A percentile compares a stretch with the other conserved stretches of the same genome.
phyloP scores from a whole-genome alignment of 1,139 yeast genomes.

The Blastobotrys arbuscula region DNA sequence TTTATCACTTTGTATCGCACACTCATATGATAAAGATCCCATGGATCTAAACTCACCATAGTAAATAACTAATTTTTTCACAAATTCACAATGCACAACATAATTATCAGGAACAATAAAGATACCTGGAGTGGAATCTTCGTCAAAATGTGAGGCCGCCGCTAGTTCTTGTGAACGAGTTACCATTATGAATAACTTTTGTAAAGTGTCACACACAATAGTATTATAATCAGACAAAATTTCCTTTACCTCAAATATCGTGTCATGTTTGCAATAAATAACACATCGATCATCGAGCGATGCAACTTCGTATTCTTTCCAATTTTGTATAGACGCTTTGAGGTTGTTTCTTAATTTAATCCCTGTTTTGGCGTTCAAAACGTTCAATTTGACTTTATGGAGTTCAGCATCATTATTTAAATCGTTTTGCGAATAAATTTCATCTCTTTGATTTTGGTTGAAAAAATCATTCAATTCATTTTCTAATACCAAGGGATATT shows the following conservation, averaged over 20 bases:
- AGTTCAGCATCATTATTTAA: neutral
- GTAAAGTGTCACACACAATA: neutral
- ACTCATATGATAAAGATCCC: neutral
- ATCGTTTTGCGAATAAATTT: neutral
- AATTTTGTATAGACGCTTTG: neutral
- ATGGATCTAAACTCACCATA: neutral
- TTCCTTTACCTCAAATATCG: neutral
- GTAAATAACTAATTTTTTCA: neutral
- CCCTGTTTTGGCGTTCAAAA: neutral
- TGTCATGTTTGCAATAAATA: neutral
- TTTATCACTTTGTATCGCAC: neutral
- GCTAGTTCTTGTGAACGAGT: no score
- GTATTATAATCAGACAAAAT: neutral
- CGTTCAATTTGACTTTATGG: neutral
- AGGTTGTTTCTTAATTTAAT: neutral
- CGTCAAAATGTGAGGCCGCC: no score
- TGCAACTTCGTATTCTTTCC: neutral
- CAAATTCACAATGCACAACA: neutral
- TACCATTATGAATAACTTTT: neutral
- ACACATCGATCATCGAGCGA: neutral
- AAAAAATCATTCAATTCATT: neutral
- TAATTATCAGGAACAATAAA: neutral
- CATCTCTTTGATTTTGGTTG: neutral
- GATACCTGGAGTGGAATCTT: no score
- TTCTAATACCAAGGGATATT: neutral